phyloP scores from a whole-genome alignment of 495 filamentous ascomycete genomes.

The Podospora pseudoanserina region DNA sequence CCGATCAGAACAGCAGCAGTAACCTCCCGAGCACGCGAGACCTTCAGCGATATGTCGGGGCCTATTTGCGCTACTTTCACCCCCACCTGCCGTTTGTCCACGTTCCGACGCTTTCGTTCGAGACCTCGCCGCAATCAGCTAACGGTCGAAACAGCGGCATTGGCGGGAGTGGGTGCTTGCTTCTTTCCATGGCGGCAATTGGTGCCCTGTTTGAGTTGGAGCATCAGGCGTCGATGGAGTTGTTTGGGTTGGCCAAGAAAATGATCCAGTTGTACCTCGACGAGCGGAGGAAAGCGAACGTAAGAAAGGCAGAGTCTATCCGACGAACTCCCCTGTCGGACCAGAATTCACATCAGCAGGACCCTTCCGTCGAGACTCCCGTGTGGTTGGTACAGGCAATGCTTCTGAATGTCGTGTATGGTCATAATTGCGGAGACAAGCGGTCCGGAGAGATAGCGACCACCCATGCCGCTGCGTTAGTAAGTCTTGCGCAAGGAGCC shows the following conservation, averaged over 20 bases:
- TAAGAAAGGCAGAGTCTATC: constrained; percentile 68
- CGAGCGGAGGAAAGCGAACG: constrained; percentile 84
- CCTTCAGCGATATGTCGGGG: constrained; percentile 84
- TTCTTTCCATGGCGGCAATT: constrained; percentile 94
- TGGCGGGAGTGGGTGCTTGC: constrained; percentile 83
- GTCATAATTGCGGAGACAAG: constrained; percentile 92
- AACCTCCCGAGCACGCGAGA: constrained; percentile 82
- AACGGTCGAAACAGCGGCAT: constrained; percentile 61
- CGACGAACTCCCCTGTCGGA: constrained; percentile 53
- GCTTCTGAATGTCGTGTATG: constrained; percentile 94
- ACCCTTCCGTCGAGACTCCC: constrained; percentile 74
- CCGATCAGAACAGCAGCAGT: constrained; percentile 45
- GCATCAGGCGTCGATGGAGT: constrained; percentile 68
- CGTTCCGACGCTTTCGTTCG: constrained; percentile 87
- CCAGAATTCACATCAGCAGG: constrained; percentile 49
- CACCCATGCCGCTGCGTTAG: constrained; percentile 85
- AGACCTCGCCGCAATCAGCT: constrained; percentile 64
- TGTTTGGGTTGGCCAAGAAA: constrained; percentile 91
- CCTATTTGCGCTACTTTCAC: constrained; percentile 93
- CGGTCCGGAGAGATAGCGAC: constrained; percentile 84
- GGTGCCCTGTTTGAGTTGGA: constrained; percentile 94
- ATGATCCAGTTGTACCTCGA: constrained; percentile 93
- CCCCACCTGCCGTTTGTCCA: constrained; percentile 93
- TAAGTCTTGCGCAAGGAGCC: constrained; percentile 85
- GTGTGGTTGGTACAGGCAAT: constrained; percentile 98